Conservation (phyloP, 1,139 yeast species). For the Debaryomycetaceae sp. region DNA sequence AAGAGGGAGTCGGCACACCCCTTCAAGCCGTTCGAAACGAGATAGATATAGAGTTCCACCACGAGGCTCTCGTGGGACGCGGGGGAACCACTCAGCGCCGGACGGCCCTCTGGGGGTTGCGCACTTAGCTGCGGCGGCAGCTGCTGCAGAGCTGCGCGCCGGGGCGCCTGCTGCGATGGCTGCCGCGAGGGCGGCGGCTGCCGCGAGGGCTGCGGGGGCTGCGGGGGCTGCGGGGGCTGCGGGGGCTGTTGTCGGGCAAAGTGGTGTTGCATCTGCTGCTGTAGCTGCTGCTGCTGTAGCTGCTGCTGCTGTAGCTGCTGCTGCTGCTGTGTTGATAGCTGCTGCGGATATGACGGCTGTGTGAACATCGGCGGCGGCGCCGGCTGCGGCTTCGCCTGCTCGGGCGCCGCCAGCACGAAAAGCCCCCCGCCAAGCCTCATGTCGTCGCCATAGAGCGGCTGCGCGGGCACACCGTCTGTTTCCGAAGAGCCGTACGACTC, state of each 20-base stretch:
- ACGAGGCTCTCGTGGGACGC: slow-evolving; percentile 33
- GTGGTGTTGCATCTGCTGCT: slow-evolving; percentile 2
- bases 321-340: background rate
- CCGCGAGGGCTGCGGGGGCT: background rate
- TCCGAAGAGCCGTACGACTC: too few species aligned
- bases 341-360: too few species aligned
- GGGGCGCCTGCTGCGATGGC: slow-evolving; percentile 9
- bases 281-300: slow-evolving; percentile 1
- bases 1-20: slow-evolving; percentile 41
- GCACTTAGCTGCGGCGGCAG: too few species aligned
- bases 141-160: slow-evolving; percentile 28
- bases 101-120: too few species aligned
- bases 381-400: too few species aligned
- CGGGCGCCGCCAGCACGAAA: too few species aligned
- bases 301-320: slow-evolving; percentile 4
- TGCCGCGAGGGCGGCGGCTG: background rate
- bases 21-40: slow-evolving; percentile 42
- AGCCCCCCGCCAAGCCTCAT: too few species aligned
- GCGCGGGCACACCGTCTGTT: too few species aligned
- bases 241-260: background rate
- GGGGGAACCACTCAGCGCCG: too few species aligned
- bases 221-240: background rate
- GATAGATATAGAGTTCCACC: slow-evolving; percentile 47
- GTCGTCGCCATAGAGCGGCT: too few species aligned
- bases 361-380: too few species aligned